Percentiles rank a stretch among this genome's conserved stretches.
Evolutionary conservation across 805 yeast species (phyloP).

Genomic region (Lipomyces lipofer): DNA sequence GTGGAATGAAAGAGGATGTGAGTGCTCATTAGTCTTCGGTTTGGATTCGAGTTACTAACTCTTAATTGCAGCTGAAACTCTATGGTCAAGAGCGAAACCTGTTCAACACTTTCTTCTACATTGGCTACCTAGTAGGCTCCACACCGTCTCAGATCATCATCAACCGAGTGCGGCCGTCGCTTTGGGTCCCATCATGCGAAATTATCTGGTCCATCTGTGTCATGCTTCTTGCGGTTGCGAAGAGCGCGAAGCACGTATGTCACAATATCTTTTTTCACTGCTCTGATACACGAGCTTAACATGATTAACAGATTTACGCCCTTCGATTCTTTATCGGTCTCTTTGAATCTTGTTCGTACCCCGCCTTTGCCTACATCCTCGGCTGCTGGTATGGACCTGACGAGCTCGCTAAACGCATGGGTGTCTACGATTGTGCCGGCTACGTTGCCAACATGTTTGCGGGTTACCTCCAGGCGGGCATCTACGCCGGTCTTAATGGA

Average conservation of each 20-base stretch:
- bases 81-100: conserved; percentile 27
- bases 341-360: conserved; percentile 33
- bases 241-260: conserved; percentile 26
- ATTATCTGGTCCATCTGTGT: conserved; percentile 35
- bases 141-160: conserved; percentile 42
- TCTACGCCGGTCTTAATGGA: conserved; percentile 49
- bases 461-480: conserved; percentile 58
- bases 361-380: conserved; percentile 35
- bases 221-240: conserved; percentile 32
- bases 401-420: conserved; percentile 37
- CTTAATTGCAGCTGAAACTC: conserved; percentile 7
- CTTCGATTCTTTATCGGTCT: conserved; percentile 33
- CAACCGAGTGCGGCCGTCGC: conserved; percentile 35
- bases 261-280: background rate
- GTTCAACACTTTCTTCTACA: conserved; percentile 17
- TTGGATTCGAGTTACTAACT: background rate
- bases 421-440: conserved; percentile 32
- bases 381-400: conserved; percentile 38
- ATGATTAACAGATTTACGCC: conserved; percentile 32
- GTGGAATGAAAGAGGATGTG: conserved; percentile 61
- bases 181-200: conserved; percentile 37
- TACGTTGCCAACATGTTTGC: conserved; percentile 40
- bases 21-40: background rate
- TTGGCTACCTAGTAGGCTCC: conserved; percentile 40
- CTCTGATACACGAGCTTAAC: background rate